These are phyloP conservation scores for Mycosphaerella sp. DNA, from an alignment of 2,329 filamentous ascomycete species.

Conservation along the genomic window DNA sequence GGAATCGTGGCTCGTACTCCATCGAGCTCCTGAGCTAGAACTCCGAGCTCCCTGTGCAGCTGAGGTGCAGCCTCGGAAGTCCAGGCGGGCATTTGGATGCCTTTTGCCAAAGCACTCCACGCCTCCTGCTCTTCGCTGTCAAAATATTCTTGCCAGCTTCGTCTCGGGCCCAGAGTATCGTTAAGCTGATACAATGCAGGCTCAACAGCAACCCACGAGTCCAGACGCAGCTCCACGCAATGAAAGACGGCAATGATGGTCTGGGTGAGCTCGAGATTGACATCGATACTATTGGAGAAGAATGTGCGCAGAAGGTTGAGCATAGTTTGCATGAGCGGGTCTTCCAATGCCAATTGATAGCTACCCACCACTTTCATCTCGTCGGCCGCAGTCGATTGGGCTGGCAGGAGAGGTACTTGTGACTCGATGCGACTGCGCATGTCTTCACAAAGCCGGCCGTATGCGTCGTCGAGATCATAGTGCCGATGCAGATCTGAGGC, in stretches of 20 bases:
- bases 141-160: slow-evolving; percentile 28
- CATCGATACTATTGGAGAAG: slow-evolving; percentile 84
- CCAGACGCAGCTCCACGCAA: slow-evolving; percentile 76
- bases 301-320: slow-evolving; percentile 65
- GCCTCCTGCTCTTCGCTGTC: slow-evolving; percentile 32
- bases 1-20: slow-evolving; percentile 40
- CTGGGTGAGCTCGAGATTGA: slow-evolving; percentile 82
- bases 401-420: slow-evolving; percentile 20
- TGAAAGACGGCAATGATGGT: slow-evolving; percentile 73
- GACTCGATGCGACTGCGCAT: slow-evolving; percentile 38
- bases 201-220: slow-evolving; percentile 73
- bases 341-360: slow-evolving; percentile 44
- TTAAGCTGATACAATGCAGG: slow-evolving; percentile 21
- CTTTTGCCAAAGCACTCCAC: slow-evolving; percentile 26
- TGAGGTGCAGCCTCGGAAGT: slow-evolving; percentile 33
- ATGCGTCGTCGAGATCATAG: slow-evolving; percentile 64
- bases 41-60: slow-evolving; percentile 39
- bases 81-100: slow-evolving; percentile 35
- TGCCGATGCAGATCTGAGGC: slow-evolving; percentile 63
- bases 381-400: neutral
- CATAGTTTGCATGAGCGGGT: slow-evolving; percentile 49
- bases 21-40: slow-evolving; percentile 39
- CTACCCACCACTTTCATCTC: slow-evolving; percentile 1
- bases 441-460: slow-evolving; percentile 66
- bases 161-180: slow-evolving; percentile 36